phyloP scores from a whole-genome alignment of 768 basidiomycete genomes.

The Crepidotus variabilis region DNA sequence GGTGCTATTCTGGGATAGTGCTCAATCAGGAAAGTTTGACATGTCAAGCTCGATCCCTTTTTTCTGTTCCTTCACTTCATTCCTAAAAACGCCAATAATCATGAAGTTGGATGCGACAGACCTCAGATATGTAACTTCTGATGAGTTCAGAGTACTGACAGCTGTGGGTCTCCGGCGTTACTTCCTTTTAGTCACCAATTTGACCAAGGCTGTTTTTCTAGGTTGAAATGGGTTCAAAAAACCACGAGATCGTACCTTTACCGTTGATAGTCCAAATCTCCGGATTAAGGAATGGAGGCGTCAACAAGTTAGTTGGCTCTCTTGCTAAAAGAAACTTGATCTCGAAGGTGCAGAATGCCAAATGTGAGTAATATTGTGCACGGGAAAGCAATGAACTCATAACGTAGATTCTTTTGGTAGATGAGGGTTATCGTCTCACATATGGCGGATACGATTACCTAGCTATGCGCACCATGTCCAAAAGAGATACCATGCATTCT shows the following conservation, averaged over 20 bases:
- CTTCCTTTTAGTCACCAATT: not conserved
- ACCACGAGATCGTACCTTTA: slow-evolving; percentile 94
- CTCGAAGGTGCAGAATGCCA: slow-evolving; percentile 84
- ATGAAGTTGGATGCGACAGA: slow-evolving; percentile 97
- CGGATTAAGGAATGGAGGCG: slow-evolving; percentile 86
- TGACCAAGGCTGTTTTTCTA: slow-evolving; percentile 26
- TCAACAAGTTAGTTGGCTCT: slow-evolving; percentile 88
- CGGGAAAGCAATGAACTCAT: not conserved
- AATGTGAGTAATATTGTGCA: slow-evolving; percentile 53
- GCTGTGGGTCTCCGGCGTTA: slow-evolving; percentile 48
- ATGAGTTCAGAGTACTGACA: slow-evolving; percentile 96
- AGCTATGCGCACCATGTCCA: slow-evolving; percentile 89
- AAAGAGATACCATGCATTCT: slow-evolving; percentile 82
- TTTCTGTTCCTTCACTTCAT: not conserved
- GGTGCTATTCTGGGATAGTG: not conserved
- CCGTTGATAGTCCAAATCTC: slow-evolving; percentile 88
- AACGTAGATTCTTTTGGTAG: slow-evolving; percentile 34
- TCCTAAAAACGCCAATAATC: slow-evolving; percentile 7
- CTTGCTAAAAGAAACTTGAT: slow-evolving; percentile 92
- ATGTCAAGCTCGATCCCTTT: slow-evolving; percentile 11
- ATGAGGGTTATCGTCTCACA: slow-evolving; percentile 95
- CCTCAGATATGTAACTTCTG: slow-evolving; percentile 85
- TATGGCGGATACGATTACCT: slow-evolving; percentile 99
- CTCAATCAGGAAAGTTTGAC: not conserved
- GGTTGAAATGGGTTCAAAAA: slow-evolving; percentile 98